Evolutionary conservation across 768 basidiomycete genomes (phyloP).

Genomic region (Tulasnella sp.): DNA sequence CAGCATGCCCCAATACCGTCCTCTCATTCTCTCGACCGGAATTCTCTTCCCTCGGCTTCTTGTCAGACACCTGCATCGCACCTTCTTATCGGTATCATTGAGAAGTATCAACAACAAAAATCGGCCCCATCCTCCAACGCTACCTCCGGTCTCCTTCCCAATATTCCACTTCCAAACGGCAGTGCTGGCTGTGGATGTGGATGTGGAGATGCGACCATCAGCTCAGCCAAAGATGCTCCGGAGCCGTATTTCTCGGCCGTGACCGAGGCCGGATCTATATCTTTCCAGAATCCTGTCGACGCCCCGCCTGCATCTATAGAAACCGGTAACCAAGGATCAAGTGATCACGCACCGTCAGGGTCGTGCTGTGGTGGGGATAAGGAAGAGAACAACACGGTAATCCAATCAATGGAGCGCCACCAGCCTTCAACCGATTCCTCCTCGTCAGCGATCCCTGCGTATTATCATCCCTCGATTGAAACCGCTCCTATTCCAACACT

Average conservation of each 20-base stretch:
- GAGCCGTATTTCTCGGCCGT: neutral
- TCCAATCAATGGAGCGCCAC: neutral
- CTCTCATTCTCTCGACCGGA: neutral
- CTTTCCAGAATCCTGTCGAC: neutral
- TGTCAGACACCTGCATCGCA: slow-evolving; percentile 25
- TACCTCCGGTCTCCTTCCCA: neutral
- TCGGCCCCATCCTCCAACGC: slow-evolving; percentile 8
- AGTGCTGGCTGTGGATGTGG: slow-evolving; percentile 8
- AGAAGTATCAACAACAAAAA: slow-evolving; percentile 25
- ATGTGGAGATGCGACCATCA: neutral
- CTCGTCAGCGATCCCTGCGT: neutral
- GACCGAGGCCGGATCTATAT: neutral
- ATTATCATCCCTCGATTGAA: neutral
- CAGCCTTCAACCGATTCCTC: neutral
- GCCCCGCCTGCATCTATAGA: neutral
- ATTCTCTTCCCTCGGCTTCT: neutral
- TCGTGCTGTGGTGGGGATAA: neutral
- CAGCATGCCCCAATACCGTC: neutral
- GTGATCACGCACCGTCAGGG: neutral
- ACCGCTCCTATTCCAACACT: neutral
- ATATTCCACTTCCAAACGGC: slow-evolving; percentile 14
- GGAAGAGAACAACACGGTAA: neutral
- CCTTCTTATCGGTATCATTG: slow-evolving; percentile 24
- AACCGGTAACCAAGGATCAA: neutral
- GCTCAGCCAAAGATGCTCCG: neutral